phyloP scores from a whole-genome alignment of 1,284 basidiomycete species.

The Inonotus obliquus region DNA sequence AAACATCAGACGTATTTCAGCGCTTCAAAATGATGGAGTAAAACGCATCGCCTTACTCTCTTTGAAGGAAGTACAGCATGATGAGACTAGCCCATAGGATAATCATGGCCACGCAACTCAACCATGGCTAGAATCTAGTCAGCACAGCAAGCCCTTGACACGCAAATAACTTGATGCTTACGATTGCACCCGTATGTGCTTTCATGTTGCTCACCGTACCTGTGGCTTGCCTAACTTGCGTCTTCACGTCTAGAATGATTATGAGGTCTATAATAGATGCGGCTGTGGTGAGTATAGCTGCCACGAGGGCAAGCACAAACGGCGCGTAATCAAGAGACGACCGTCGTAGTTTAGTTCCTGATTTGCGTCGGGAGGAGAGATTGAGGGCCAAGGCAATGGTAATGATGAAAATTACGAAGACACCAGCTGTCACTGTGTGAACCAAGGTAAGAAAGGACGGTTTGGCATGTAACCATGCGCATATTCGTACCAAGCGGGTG shows the following conservation, averaged over 20 bases:
- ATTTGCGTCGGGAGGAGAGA: constrained; percentile 5
- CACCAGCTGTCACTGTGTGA: not conserved
- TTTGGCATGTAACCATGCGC: not conserved
- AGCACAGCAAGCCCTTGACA: not conserved
- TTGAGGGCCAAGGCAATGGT: not conserved
- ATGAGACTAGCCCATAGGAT: constrained; percentile 4
- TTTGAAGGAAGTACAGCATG: not conserved
- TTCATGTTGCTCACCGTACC: not conserved
- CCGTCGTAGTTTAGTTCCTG: not conserved
- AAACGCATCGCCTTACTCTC: not conserved
- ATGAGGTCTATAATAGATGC: constrained; percentile 11
- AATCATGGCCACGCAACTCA: constrained; percentile 2
- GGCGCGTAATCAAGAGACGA: constrained; percentile 9
- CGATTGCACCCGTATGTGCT: constrained; percentile 4
- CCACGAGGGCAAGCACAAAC: constrained; percentile 1
- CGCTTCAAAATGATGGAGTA: not conserved
- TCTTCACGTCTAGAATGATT: constrained; percentile 1
- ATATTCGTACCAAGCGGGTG: constrained; percentile 8
- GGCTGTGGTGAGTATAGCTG: not conserved
- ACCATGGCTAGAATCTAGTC: constrained; percentile 1
- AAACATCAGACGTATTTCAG: not conserved
- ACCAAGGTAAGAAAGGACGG: not conserved
- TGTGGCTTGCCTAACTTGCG: not conserved
- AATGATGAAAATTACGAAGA: constrained; percentile 11
- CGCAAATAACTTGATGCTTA: not conserved